Evolutionary conservation across 305 asterid genomes (phyloP).

Genomic region (Coffea humblotiana): DNA sequence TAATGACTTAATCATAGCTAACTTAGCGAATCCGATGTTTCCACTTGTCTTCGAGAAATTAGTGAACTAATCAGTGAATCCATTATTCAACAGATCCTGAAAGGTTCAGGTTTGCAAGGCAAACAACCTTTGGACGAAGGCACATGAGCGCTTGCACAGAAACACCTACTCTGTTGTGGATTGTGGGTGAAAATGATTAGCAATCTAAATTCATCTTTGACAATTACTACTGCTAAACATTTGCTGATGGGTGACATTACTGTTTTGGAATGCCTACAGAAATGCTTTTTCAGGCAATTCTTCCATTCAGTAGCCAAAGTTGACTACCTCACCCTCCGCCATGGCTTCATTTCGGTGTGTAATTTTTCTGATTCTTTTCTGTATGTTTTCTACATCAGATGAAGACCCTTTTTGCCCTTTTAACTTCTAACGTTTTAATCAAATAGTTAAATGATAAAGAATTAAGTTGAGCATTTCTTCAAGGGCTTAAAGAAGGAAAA

Average conservation of each 20-base stretch:
- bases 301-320: slow-evolving; percentile 61
- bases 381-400: neutral
- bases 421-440: neutral
- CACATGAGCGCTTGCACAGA: slow-evolving; percentile 38
- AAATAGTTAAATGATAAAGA: neutral
- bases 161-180: slow-evolving; percentile 42
- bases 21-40: neutral
- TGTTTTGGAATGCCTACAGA: slow-evolving; percentile 32
- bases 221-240: too few species aligned
- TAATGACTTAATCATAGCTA: neutral
- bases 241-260: neutral
- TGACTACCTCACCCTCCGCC: slow-evolving; percentile 76
- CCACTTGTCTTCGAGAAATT: neutral
- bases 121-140: slow-evolving; percentile 68
- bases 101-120: slow-evolving; percentile 58
- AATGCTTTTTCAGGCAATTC: slow-evolving; percentile 72
- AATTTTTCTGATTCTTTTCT: neutral
- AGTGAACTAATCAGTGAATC: neutral
- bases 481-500: too few species aligned
- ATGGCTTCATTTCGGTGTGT: slow-evolving; percentile 67
- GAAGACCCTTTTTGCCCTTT: neutral
- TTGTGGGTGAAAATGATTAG: slow-evolving; percentile 32
- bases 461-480: too few species aligned
- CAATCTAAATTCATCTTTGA: neutral
- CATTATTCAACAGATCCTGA: slow-evolving; percentile 46